Evolutionary conservation across 208 protist genomes (phyloP).

Genomic region (Naegleria gruberi): DNA sequence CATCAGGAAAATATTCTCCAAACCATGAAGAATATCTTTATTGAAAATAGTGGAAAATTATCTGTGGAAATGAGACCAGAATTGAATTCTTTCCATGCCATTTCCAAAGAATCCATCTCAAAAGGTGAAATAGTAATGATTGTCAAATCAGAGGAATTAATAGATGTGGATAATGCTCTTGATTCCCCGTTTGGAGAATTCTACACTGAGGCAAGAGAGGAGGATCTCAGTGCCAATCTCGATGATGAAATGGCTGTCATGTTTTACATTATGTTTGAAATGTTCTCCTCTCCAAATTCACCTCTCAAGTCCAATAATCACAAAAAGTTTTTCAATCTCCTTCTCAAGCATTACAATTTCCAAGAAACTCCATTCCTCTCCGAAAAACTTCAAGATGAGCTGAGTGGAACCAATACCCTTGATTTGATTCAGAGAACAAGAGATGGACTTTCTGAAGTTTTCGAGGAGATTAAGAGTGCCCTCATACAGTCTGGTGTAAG

Average conservation of each 20-base stretch:
- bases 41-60: neutral
- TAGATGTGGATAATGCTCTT: neutral
- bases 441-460: neutral
- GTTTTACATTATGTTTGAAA: neutral
- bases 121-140: neutral
- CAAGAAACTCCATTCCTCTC: neutral
- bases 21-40: neutral
- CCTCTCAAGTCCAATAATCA: neutral
- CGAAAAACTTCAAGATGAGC: neutral
- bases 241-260: neutral
- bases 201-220: neutral
- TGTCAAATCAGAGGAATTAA: neutral
- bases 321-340: neutral
- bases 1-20: neutral
- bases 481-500: neutral
- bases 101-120: neutral
- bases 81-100: neutral
- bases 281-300: neutral
- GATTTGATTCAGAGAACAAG: neutral
- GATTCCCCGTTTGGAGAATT: neutral
- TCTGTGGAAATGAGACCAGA: neutral
- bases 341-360: neutral
- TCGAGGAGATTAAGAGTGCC: neutral
- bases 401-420: neutral
- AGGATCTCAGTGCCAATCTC: neutral